Evolutionary conservation across 768 basidiomycete genomes (phyloP).

Genomic region (Leccinum boreale): DNA sequence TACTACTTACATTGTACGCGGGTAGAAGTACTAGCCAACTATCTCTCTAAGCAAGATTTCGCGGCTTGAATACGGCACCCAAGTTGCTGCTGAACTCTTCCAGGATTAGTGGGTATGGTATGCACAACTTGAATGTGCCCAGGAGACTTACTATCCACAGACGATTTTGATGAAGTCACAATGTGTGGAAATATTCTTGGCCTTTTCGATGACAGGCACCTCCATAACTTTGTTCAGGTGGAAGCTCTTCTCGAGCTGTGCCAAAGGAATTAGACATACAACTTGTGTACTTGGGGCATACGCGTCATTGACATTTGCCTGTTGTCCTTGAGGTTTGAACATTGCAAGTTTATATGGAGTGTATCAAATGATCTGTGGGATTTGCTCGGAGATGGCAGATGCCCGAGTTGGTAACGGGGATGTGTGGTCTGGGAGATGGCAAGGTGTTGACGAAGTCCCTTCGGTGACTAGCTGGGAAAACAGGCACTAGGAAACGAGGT

Average conservation of each 20-base stretch:
- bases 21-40: too few relatives aligned
- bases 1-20: too few relatives aligned
- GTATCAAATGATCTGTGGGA: slow-evolving; percentile 1
- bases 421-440: slow-evolving; percentile 8
- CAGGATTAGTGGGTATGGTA: too few relatives aligned
- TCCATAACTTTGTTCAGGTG: slow-evolving; percentile 37
- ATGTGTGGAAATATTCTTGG: too few relatives aligned
- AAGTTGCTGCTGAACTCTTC: too few relatives aligned
- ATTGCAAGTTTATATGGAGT: neutral
- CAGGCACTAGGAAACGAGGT: neutral
- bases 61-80: too few relatives aligned
- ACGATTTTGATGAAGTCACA: too few relatives aligned
- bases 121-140: too few relatives aligned
- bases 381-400: slow-evolving; percentile 5
- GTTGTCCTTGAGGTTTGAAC: slow-evolving; percentile 16
- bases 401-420: neutral
- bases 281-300: slow-evolving; percentile 35
- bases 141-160: too few relatives aligned
- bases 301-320: slow-evolving; percentile 43
- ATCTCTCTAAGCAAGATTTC: too few relatives aligned
- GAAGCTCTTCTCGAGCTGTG: slow-evolving; percentile 25
- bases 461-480: slow-evolving; percentile 18
- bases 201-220: slow-evolving; percentile 10
- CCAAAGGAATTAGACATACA: slow-evolving; percentile 32
- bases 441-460: slow-evolving; percentile 5